Evolutionary conservation across 192 early-diverging fungal genomes (phyloP).

Genomic region (Coemansia sp.): DNA sequence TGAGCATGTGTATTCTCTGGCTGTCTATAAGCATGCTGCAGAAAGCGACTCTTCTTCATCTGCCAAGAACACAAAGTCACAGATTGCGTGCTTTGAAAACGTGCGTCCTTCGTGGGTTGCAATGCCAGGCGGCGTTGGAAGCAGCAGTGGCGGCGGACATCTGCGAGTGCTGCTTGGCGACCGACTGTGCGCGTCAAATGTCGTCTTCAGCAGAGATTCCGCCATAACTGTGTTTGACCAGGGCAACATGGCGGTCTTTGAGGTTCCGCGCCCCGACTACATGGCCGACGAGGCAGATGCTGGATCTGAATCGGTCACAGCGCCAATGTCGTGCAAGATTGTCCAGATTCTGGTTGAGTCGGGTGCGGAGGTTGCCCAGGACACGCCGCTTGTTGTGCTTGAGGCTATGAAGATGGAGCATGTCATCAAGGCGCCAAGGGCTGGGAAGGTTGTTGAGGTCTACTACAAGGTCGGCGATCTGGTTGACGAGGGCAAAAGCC

Average conservation of each 20-base stretch:
- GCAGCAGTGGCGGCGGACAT: slow-evolving; percentile 49
- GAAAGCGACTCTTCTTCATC: neutral
- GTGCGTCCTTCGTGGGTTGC: slow-evolving; percentile 30
- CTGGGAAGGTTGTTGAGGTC: slow-evolving; percentile 73
- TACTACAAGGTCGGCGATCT: slow-evolving; percentile 84
- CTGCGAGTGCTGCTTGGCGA: slow-evolving; percentile 66
- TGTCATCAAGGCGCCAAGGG: slow-evolving; percentile 76
- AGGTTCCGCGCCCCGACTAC: slow-evolving; percentile 61
- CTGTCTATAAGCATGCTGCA: neutral
- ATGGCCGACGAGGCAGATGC: slow-evolving; percentile 50
- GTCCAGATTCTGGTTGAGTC: slow-evolving; percentile 75
- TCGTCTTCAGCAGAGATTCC: slow-evolving; percentile 62
- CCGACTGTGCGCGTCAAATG: slow-evolving; percentile 60
- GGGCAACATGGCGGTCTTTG: slow-evolving; percentile 48
- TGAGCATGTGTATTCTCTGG: slow-evolving; percentile 20
- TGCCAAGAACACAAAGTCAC: neutral
- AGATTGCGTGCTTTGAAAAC: slow-evolving; percentile 11
- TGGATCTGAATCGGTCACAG: slow-evolving; percentile 68
- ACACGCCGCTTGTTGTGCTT: slow-evolving; percentile 77
- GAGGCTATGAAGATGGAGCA: slow-evolving; percentile 99
- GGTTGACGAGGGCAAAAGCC: slow-evolving; percentile 80
- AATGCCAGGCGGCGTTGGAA: slow-evolving; percentile 23
- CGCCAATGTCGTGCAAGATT: slow-evolving; percentile 98
- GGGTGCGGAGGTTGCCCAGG: slow-evolving; percentile 81
- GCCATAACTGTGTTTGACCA: slow-evolving; percentile 65